Percentiles rank a stretch among this genome's conserved stretches.
Conservation (phyloP, 2,329 filamentous ascomycete species). For the Lasiodiplodia sp. region DNA sequence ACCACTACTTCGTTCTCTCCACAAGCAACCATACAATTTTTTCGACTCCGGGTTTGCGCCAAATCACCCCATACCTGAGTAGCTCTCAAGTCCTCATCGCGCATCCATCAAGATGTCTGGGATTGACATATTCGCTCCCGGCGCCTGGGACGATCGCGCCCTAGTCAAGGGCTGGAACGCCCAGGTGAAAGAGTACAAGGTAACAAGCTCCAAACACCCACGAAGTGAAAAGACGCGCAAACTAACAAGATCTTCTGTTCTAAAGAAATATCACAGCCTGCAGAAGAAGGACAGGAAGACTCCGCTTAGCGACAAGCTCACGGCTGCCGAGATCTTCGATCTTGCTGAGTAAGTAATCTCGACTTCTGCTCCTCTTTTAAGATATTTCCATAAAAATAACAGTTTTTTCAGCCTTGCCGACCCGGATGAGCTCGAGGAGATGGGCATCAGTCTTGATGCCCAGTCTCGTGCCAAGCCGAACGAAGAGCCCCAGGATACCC, state of each 20-base stretch:
- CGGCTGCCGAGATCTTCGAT: constrained; percentile 3
- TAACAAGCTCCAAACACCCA: constrained; percentile 29
- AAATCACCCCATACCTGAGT: background rate
- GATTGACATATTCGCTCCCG: constrained; percentile 22
- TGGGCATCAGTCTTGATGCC: background rate
- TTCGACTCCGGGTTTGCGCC: background rate
- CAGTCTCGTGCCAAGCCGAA: constrained; percentile 6
- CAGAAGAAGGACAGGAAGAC: constrained; percentile 41
- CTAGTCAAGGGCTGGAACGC: constrained; percentile 46
- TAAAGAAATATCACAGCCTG: constrained; percentile 49
- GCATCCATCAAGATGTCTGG: background rate
- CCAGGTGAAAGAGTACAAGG: constrained; percentile 47
- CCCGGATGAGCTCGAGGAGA: constrained; percentile 35
- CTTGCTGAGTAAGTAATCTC: background rate
- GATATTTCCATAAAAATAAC: constrained; percentile 16
- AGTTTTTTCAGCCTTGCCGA: constrained; percentile 38
- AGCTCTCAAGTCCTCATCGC: background rate
- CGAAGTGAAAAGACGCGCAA: background rate
- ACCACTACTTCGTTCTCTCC: background rate
- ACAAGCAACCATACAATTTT: background rate
- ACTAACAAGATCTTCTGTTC: background rate
- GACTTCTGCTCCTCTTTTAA: background rate
- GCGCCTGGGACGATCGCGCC: constrained; percentile 48
- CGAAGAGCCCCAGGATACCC: constrained; percentile 8
- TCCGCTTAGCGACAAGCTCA: background rate